Conservation (phyloP, 1,284 basidiomycete genomes). For the Phellopilus nigrolimitatus region DNA sequence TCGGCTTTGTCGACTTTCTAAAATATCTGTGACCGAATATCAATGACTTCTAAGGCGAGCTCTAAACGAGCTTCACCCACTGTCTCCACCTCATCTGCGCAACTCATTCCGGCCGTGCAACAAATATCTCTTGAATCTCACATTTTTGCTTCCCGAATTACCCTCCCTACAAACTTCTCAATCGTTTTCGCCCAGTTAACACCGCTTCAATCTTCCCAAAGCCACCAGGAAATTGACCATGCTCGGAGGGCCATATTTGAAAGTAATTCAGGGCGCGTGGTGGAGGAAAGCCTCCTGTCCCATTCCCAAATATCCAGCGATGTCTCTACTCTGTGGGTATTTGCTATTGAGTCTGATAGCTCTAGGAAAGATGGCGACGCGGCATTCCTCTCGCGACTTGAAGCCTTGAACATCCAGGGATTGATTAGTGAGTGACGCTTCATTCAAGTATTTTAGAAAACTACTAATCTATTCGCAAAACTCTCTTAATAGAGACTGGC, state of each 20-base stretch:
- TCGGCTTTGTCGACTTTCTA: slow-evolving; percentile 3
- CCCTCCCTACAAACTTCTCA: slow-evolving; percentile 23
- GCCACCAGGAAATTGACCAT: slow-evolving; percentile 45
- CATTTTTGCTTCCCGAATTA: slow-evolving; percentile 16
- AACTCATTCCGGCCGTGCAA: slow-evolving; percentile 37
- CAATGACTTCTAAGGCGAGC: slow-evolving; percentile 26
- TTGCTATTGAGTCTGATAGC: slow-evolving; percentile 42
- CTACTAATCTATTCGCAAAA: not conserved
- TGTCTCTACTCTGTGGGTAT: slow-evolving; percentile 47
- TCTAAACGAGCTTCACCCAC: slow-evolving; percentile 29
- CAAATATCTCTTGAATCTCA: slow-evolving; percentile 25
- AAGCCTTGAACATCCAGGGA: slow-evolving; percentile 37
- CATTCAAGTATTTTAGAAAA: slow-evolving; percentile 4
- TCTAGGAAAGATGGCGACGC: slow-evolving; percentile 25
- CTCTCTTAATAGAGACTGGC: not conserved
- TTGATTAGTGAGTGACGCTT: slow-evolving; percentile 42
- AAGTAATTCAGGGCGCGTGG: slow-evolving; percentile 31
- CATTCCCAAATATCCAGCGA: slow-evolving; percentile 42
- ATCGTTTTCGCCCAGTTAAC: slow-evolving; percentile 45
- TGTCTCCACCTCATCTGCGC: slow-evolving; percentile 30
- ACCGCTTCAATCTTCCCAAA: slow-evolving; percentile 29
- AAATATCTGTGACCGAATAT: not conserved
- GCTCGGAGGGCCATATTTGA: slow-evolving; percentile 47
- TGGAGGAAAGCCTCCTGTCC: slow-evolving; percentile 48
- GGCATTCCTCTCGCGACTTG: slow-evolving; percentile 31